Evolutionary conservation across 2,329 filamentous ascomycete species (phyloP).

Genomic region (Fusarium fracticaudum): DNA sequence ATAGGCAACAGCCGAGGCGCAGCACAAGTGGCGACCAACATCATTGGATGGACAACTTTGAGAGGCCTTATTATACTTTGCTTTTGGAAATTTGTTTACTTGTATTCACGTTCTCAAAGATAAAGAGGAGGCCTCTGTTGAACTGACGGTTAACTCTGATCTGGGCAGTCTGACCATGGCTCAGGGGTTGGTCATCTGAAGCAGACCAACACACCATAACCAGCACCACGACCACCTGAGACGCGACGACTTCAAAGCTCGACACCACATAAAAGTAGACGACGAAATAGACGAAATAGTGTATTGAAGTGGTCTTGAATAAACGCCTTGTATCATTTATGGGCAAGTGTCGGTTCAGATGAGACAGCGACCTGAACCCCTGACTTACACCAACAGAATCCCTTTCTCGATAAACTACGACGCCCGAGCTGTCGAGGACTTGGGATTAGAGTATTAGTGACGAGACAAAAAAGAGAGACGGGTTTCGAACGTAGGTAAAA

Average conservation of each 20-base stretch:
- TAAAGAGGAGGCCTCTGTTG: fast-evolving
- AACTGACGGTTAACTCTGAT: fast-evolving
- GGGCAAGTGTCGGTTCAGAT: no score
- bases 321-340: fast-evolving
- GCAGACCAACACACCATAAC: background rate
- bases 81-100: fast-evolving
- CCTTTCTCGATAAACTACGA: background rate
- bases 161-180: fast-evolving
- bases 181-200: background rate
- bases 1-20: background rate
- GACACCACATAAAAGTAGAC: fast-evolving
- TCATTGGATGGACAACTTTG: background rate
- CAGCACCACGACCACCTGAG: no score
- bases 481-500: background rate
- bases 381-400: background rate
- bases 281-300: background rate
- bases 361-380: background rate
- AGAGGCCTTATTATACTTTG: background rate
- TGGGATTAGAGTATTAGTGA: background rate
- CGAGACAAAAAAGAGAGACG: background rate
- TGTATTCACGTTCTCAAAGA: no score
- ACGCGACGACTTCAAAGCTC: fast-evolving
- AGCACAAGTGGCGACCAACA: background rate
- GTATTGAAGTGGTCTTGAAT: fast-evolving
- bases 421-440: background rate